phyloP scores from a whole-genome alignment of 2,329 filamentous ascomycete genomes.

The Fusarium miscanthi region DNA sequence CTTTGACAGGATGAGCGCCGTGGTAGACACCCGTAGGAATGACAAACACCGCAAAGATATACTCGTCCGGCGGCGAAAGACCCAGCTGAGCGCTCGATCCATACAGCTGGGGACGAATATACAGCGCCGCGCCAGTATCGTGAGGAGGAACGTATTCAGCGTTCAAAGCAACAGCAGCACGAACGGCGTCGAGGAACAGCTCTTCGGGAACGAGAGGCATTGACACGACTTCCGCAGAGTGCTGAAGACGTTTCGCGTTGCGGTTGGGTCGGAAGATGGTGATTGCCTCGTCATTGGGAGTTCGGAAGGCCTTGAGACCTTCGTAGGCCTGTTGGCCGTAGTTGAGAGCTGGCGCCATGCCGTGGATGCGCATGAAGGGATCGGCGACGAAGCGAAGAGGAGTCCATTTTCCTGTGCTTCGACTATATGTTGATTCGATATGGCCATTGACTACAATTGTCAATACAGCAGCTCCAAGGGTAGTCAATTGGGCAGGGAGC shows the following conservation, averaged over 20 bases:
- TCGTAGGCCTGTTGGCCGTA: constrained; percentile 99
- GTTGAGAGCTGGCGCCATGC: constrained; percentile 94
- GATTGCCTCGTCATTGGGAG: constrained; percentile 75
- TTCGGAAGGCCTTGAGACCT: constrained; percentile 95
- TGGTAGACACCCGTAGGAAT: constrained; percentile 95
- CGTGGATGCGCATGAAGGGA: constrained; percentile 89
- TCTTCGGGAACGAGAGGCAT: constrained; percentile 83
- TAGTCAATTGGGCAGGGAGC: background rate
- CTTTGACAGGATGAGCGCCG: constrained; percentile 86
- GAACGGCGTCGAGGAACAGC: constrained; percentile 80
- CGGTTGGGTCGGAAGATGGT: constrained; percentile 87
- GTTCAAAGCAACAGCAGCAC: constrained; percentile 86
- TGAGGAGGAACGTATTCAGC: constrained; percentile 92
- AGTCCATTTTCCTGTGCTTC: constrained; percentile 80
- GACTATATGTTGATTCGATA: constrained; percentile 86
- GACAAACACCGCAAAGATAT: constrained; percentile 90
- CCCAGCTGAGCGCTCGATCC: constrained; percentile 89
- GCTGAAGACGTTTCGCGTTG: constrained; percentile 86
- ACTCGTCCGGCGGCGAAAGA: constrained; percentile 88
- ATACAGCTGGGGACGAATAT: constrained; percentile 89
- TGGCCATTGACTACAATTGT: constrained; percentile 82
- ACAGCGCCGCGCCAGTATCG: constrained; percentile 89
- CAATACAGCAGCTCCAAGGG: background rate
- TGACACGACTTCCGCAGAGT: constrained; percentile 84
- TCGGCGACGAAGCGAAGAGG: constrained; percentile 82